Evolutionary conservation across 345 rosid species (phyloP).

Genomic region (Eucalyptus marginata): DNA sequence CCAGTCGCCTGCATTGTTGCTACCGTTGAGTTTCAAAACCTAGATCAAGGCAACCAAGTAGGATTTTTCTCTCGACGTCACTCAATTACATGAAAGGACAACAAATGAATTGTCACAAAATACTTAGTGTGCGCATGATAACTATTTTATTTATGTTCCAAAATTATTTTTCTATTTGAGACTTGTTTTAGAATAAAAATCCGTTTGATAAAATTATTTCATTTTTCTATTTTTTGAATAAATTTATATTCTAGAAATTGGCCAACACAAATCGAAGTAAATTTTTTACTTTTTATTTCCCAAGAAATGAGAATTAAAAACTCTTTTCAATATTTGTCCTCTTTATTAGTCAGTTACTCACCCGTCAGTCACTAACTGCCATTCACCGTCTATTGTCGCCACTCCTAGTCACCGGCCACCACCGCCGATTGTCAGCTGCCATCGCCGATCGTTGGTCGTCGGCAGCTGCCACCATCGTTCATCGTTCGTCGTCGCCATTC

Average conservation of each 20-base stretch:
- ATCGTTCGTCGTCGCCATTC: too few relatives aligned
- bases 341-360: too few relatives aligned
- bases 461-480: fast-evolving
- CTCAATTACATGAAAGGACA: neutral
- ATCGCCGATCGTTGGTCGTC: fast-evolving
- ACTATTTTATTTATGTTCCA: fast-evolving
- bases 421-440: fast-evolving
- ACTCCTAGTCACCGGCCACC: fast-evolving
- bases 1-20: neutral
- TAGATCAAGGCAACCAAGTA: neutral
- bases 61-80: neutral
- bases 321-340: too few relatives aligned
- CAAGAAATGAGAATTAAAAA: fast-evolving
- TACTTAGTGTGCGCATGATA: fast-evolving
- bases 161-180: fast-evolving
- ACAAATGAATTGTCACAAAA: neutral
- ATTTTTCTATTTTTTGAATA: fast-evolving
- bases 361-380: fast-evolving
- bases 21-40: neutral
- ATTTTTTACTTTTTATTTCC: too few relatives aligned
- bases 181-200: too few relatives aligned
- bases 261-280: fast-evolving
- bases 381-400: fast-evolving
- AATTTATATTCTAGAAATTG: fast-evolving
- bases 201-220: fast-evolving